phyloP scores from a whole-genome alignment of 768 basidiomycete genomes.

The Dentipellis sp. region DNA sequence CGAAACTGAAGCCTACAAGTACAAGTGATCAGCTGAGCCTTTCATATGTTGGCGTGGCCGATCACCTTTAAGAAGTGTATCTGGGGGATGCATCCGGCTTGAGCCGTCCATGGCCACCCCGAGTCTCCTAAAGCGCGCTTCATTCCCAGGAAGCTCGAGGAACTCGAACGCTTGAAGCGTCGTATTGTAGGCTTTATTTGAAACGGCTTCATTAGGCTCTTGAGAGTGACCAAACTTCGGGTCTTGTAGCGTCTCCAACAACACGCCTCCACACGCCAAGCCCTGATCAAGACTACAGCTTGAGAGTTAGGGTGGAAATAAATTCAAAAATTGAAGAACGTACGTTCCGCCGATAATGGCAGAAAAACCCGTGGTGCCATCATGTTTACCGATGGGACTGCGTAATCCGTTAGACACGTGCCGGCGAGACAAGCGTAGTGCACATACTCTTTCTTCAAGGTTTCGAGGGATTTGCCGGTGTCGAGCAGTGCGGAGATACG shows the following conservation, averaged over 20 bases:
- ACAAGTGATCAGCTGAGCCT: neutral
- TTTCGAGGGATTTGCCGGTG: neutral
- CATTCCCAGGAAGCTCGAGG: neutral
- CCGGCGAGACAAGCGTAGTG: neutral
- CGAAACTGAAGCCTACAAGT: neutral
- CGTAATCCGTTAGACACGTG: neutral
- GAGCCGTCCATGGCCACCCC: neutral
- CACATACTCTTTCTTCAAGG: constrained; percentile 5
- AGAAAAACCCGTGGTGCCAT: neutral
- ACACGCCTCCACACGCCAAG: neutral
- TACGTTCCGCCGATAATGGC: neutral
- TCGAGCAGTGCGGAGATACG: constrained; percentile 9
- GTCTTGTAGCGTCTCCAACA: neutral
- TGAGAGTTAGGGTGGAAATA: too few relatives aligned
- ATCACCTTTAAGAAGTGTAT: neutral
- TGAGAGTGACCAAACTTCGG: neutral
- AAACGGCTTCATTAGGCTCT: neutral
- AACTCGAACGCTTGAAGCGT: neutral
- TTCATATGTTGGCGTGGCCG: neutral
- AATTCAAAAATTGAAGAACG: neutral
- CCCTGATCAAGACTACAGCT: neutral
- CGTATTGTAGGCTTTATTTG: neutral
- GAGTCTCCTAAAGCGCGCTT: neutral
- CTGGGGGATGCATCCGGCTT: neutral
- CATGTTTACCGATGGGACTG: neutral